Base-by-base conservation (phyloP, 2,329 filamentous ascomycete genomes). In the Fusarium penzigii region DNA sequence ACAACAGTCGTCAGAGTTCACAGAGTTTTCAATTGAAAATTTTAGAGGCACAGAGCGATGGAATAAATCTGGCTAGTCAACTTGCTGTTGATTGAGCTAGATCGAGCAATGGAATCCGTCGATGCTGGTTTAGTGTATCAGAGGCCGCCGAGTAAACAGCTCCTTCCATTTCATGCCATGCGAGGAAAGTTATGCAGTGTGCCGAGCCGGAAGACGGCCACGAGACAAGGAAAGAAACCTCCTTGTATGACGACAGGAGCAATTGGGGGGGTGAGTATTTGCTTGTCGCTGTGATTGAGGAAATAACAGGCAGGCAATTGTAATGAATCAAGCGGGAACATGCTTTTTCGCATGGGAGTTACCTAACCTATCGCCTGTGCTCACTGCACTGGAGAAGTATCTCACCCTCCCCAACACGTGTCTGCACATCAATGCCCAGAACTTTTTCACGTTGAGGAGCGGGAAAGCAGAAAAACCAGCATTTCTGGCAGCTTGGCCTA, bases 141-240 rank as follows among this genome's bases (percentile, higher is more conserved):
- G 32, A 36, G 32, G 32, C 32, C 29, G 29, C 29, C 32, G 9
- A 36, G 32, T 36, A 14, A 11, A 36, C 32, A 12, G 32, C 32
- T 36, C 32, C 32, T 36, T 36, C 32, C 32, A 12, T 36, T 17
- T 29, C 17, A 42, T 14, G 40, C 20, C 17, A 42, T 14, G 40
- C 20, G 32, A 36, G 25, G 20, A 20, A 29, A 42, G 16, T 20
- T 39, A 42, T 29, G 47, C 48, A 40, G 34, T 58, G 39, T 42
- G 57, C 57, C 57, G 48, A 60, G 57, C 54, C 57, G 57, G 57
- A 51, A 58, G 44, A 56, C 57, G 57, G 57, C 54, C 57, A 48
- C 45, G 51, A 20, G 32, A 44, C 14, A 50, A 52, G 44, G 34
- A 46, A 46, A 55, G 50, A 34, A 43, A 42, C 29, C 29, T 39